A percentile compares a stretch with the other conserved stretches of the same genome.
phyloP scores from a whole-genome alignment of 1,284 basidiomycete genomes.

The Ceratobasidium sp. region DNA sequence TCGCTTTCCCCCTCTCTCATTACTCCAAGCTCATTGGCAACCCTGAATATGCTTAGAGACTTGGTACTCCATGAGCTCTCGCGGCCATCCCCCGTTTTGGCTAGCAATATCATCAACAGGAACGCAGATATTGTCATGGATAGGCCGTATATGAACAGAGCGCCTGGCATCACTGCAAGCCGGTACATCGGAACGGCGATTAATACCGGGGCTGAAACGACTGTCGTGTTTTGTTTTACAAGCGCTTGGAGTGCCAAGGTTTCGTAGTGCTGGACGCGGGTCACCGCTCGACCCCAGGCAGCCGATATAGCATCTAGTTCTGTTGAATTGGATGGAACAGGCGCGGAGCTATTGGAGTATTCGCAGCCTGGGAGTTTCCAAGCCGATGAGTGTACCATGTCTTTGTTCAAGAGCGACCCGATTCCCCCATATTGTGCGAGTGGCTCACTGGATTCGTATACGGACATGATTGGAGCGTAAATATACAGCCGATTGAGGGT shows the following conservation, averaged over 20 bases:
- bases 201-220: not conserved
- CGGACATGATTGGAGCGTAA: not conserved
- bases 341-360: too few relatives aligned
- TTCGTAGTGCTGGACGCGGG: slow-evolving; percentile 16
- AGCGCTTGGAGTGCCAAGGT: not conserved
- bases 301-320: slow-evolving; percentile 1
- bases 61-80: too few relatives aligned
- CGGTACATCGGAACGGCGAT: not conserved
- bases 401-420: not conserved
- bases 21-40: too few relatives aligned
- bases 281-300: slow-evolving; percentile 2
- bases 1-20: too few relatives aligned
- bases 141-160: too few relatives aligned
- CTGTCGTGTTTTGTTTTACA: not conserved
- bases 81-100: too few relatives aligned
- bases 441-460: not conserved
- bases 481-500: not conserved
- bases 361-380: not conserved
- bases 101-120: too few relatives aligned
- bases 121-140: too few relatives aligned
- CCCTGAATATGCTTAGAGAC: too few relatives aligned
- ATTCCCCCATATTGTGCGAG: not conserved
- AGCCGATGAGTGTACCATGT: not conserved
- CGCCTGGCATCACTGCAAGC: too few relatives aligned
- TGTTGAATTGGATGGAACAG: not conserved